phyloP scores from a whole-genome alignment of 495 filamentous ascomycete genomes.

The Neurospora pannonica region DNA sequence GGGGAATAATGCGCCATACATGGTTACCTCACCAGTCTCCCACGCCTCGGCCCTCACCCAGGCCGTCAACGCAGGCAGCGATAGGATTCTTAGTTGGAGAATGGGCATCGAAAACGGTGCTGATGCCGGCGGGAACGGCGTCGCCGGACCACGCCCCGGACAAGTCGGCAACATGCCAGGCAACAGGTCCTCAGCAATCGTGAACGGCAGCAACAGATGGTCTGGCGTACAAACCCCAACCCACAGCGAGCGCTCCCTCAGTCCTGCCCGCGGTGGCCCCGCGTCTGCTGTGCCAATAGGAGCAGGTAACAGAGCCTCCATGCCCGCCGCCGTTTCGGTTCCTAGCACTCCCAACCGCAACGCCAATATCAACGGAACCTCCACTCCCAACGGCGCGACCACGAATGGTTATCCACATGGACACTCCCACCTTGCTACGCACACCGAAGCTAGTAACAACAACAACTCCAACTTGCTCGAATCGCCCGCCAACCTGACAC shows the following conservation, averaged over 20 bases:
- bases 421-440: neutral
- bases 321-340: neutral
- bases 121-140: conserved; percentile 1
- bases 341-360: neutral
- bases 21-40: conserved; percentile 6
- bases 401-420: neutral
- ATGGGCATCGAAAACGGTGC: conserved; percentile 52
- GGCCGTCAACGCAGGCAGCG: conserved; percentile 40
- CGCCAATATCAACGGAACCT: neutral
- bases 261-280: conserved; percentile 34
- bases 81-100: conserved; percentile 88
- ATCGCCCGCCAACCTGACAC: neutral
- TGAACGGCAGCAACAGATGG: conserved; percentile 11
- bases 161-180: neutral
- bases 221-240: conserved; percentile 15
- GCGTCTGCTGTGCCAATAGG: conserved; percentile 20
- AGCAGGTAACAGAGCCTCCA: conserved; percentile 22
- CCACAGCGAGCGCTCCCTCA: conserved; percentile 39
- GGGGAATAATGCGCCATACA: conserved; percentile 6
- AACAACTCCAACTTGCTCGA: neutral
- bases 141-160: neutral
- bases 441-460: neutral
- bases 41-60: conserved; percentile 35
- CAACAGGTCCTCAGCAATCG: conserved; percentile 21
- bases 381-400: neutral